phyloP scores from a whole-genome alignment of 441 rosid genomes.

The Adansonia grandidieri region DNA sequence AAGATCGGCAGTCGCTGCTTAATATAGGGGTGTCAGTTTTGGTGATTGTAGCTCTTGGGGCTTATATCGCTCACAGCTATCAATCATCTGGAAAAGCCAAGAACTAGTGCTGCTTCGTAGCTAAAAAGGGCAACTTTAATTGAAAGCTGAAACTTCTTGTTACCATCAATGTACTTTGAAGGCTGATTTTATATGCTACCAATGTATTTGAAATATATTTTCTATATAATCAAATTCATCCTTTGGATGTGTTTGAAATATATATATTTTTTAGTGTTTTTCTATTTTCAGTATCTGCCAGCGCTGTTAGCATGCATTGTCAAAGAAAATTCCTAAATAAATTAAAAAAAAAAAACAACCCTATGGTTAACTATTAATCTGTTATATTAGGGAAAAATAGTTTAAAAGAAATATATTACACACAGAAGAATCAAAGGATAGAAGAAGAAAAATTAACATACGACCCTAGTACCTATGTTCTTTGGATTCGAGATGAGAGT shows the following conservation, averaged over 20 bases:
- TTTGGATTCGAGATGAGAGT: too few species aligned
- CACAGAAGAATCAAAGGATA: too few species aligned
- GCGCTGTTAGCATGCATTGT: too few species aligned
- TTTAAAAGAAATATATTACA: too few species aligned
- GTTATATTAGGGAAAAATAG: too few species aligned
- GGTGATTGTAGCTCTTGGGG: conserved; percentile 67
- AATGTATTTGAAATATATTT: background rate
- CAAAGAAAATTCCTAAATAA: too few species aligned
- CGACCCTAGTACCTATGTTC: too few species aligned
- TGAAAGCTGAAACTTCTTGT: background rate
- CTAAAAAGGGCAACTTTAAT: background rate
- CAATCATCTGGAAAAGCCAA: conserved; percentile 30
- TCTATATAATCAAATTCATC: background rate
- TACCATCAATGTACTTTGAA: background rate
- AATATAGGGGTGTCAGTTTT: conserved; percentile 70
- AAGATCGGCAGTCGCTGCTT: conserved; percentile 52
- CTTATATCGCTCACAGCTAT: conserved; percentile 51
- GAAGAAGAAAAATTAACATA: too few species aligned
- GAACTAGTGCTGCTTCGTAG: background rate
- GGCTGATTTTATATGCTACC: conserved; percentile 1
- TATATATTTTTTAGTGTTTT: too few species aligned
- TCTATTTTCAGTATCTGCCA: too few species aligned
- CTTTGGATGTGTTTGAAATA: background rate
- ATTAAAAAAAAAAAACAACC: too few species aligned
- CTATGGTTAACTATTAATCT: too few species aligned